Evolutionary conservation across 495 filamentous ascomycete species (phyloP), one percentile per base, ranked within the genome.

Genomic region (Annulohypoxylon stygium): DNA sequence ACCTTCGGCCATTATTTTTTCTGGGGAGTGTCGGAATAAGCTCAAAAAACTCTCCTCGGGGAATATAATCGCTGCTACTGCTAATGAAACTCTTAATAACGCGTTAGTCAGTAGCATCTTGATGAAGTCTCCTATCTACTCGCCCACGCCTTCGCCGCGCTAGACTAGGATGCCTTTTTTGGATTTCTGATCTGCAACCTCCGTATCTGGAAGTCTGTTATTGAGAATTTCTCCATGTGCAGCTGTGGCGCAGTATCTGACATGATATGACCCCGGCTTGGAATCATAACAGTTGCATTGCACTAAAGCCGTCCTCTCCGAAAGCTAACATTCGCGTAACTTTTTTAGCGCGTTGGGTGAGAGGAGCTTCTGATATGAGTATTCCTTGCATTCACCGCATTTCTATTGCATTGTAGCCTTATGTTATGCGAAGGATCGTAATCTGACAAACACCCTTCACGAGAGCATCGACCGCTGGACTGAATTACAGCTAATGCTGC

Each of bases 191-290:
- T 48, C 11, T 59, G 30, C 41, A 67, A 14, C 25, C 33, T 48
- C 64, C 53, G 30, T 67, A 36, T 67, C 53, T 37, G 45, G 39
- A 55, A 55, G 37, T 26, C 23, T 43, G 37, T 23, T 14, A 34
- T 25, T 55, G 4, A 48, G 26, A 26, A 25, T 18, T 20, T 34
- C 11, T 34, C 11, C 8, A 14, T 25, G 63, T 34, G 39, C 36
- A 30, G 23, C 12, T 47, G 58, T 14, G 58, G 58, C 58, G 25
- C 58, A 61, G 37, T 18, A 10, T 57, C 53, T 57, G 53, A 57
- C 53, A 57, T 37, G 26, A 57, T 37, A 57, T 37, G 53, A 57
- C 37, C 39, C 58, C 25, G 20, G 58, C 11, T 6, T 47, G 30
- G 20, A 61, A 8, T 23, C 3, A 60, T 60, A 60, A 20, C 23